phyloP scores from a whole-genome alignment of 441 rosid species.

The Capsella rubella region DNA sequence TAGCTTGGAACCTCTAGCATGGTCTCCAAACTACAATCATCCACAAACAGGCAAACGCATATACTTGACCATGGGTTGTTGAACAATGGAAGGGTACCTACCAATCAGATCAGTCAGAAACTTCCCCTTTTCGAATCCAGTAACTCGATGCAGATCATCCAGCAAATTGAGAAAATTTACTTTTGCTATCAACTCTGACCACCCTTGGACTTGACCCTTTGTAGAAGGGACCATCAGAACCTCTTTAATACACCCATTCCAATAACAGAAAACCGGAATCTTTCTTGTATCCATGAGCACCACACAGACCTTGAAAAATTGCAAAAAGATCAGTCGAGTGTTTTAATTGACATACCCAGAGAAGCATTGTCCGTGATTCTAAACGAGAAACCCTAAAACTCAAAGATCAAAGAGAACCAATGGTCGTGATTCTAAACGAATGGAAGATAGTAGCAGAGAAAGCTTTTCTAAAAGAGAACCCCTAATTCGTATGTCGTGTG shows the following conservation, averaged over 20 bases:
- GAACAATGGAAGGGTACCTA: constrained; percentile 18
- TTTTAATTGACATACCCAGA: background rate
- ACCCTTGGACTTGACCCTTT: constrained; percentile 31
- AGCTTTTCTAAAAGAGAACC: too few relatives aligned
- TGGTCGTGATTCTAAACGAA: too few relatives aligned
- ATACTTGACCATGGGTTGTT: constrained; percentile 7
- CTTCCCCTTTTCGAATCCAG: constrained; percentile 24
- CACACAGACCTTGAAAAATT: background rate
- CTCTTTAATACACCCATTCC: constrained; percentile 30
- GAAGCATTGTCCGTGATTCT: background rate
- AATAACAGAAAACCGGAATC: background rate
- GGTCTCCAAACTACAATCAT: background rate
- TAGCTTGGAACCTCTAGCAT: constrained; percentile 16
- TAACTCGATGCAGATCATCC: constrained; percentile 24
- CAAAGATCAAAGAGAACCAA: too few relatives aligned
- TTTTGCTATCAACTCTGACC: constrained; percentile 25
- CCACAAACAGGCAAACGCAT: background rate
- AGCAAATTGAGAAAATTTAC: background rate
- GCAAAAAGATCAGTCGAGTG: background rate
- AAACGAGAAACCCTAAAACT: background rate
- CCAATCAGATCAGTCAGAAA: constrained; percentile 11
- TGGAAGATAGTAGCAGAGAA: too few relatives aligned
- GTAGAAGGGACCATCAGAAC: constrained; percentile 29
- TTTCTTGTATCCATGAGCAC: constrained; percentile 6
- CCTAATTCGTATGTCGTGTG: too few relatives aligned